A percentile compares a stretch with the other conserved stretches of the same genome.
These are phyloP conservation scores for Alternaria hordeiaustralica DNA, from an alignment of 2,329 filamentous ascomycete species.

Conservation along the genomic window DNA sequence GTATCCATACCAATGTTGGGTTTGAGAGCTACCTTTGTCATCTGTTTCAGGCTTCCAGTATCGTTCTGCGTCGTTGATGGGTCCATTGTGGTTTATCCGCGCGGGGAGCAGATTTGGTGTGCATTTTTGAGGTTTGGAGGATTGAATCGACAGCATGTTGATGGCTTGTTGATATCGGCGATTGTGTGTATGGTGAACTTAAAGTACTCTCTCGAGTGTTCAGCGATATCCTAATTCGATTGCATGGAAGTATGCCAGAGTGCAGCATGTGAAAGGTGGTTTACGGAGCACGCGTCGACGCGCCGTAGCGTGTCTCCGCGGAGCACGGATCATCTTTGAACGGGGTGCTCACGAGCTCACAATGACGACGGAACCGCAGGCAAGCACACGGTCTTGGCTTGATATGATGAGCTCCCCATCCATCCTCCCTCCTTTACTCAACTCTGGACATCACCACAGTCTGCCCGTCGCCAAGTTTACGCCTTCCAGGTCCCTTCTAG, in stretches of 20 bases:
- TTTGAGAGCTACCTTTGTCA: slow-evolving; percentile 18
- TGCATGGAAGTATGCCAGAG: neutral
- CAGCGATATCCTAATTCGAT: neutral
- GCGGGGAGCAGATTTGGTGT: slow-evolving; percentile 80
- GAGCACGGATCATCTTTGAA: neutral
- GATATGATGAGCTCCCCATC: neutral
- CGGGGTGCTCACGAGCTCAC: neutral
- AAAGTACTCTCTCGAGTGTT: no score
- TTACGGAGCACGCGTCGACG: slow-evolving; percentile 21
- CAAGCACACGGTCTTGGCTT: neutral
- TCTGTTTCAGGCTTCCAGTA: slow-evolving; percentile 72
- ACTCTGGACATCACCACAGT: neutral
- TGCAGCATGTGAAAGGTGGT: neutral
- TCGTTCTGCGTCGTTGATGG: slow-evolving; percentile 65
- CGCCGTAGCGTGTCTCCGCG: slow-evolving; percentile 20
- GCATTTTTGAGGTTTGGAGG: slow-evolving; percentile 47
- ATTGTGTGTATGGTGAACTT: neutral
- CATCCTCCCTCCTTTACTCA: neutral
- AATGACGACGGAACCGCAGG: slow-evolving; percentile 5
- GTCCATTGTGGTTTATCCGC: slow-evolving; percentile 78
- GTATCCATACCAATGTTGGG: neutral
- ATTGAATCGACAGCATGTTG: slow-evolving; percentile 55
- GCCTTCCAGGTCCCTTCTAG: neutral
- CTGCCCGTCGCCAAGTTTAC: neutral
- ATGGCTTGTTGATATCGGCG: neutral